These are phyloP conservation scores for Clonostachys sp. DNA, from an alignment of 2,329 filamentous ascomycete genomes.

Conservation along the genomic window DNA sequence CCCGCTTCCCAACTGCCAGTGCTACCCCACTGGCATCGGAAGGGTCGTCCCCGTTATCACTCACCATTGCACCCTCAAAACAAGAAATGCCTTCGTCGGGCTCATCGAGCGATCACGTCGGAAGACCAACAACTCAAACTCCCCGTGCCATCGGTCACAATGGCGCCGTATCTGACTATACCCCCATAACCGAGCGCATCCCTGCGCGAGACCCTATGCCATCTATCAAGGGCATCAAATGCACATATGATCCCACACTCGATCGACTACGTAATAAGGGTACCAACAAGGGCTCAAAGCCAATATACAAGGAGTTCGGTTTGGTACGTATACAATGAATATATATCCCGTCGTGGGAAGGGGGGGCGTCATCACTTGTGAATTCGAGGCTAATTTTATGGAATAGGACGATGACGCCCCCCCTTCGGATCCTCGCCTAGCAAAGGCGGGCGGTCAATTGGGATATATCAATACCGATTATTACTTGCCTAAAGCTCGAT, in stretches of 20 bases:
- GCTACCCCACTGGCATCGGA: conserved; percentile 45
- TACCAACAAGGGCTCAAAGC: conserved; percentile 53
- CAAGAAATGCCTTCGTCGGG: conserved; percentile 49
- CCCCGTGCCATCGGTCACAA: conserved; percentile 18
- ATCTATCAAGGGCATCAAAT: conserved; percentile 51
- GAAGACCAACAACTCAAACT: conserved; percentile 16
- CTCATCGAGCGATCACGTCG: conserved; percentile 29
- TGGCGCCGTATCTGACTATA: conserved; percentile 26
- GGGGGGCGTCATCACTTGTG: conserved; percentile 57
- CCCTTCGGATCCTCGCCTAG: conserved; percentile 78
- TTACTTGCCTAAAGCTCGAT: conserved; percentile 66
- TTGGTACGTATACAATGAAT: conserved; percentile 52
- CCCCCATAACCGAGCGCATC: conserved; percentile 31
- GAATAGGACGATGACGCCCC: conserved; percentile 74
- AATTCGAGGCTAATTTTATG: conserved; percentile 52
- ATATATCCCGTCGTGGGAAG: conserved; percentile 22
- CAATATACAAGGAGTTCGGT: conserved; percentile 60
- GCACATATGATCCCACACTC: conserved; percentile 57
- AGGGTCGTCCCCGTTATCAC: conserved; percentile 46
- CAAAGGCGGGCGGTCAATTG: conserved; percentile 55
- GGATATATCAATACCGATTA: conserved; percentile 67
- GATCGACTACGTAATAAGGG: conserved; percentile 42
- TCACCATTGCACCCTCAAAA: conserved; percentile 43
- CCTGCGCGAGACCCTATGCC: conserved; percentile 53
- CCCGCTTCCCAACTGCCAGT: conserved; percentile 36